Percentiles rank a stretch among this genome's conserved stretches.
These are phyloP conservation scores for Phialocephala subalpina DNA, from an alignment of 2,329 filamentous ascomycete genomes.

Conservation along the genomic window DNA sequence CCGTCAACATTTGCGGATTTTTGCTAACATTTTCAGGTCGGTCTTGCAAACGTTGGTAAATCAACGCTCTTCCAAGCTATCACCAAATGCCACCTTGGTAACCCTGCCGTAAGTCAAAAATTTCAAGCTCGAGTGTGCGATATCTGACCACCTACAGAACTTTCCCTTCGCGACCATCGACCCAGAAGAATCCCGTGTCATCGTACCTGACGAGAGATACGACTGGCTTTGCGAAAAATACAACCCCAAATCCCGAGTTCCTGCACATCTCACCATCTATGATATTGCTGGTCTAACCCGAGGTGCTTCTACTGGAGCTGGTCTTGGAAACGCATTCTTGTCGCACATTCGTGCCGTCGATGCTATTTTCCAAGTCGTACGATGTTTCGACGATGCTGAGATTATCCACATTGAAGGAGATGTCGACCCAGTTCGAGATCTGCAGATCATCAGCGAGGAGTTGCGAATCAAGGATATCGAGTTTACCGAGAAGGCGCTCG, in stretches of 20 bases:
- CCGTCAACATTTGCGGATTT: background rate
- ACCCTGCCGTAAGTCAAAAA: slow-evolving; percentile 80
- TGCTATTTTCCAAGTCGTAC: slow-evolving; percentile 96
- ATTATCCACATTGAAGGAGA: slow-evolving; percentile 99
- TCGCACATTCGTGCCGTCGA: slow-evolving; percentile 98
- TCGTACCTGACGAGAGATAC: slow-evolving; percentile 95
- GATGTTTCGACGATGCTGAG: slow-evolving; percentile 98
- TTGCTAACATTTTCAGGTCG: slow-evolving; percentile 69
- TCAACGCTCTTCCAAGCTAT: slow-evolving; percentile 99
- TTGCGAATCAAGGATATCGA: slow-evolving; percentile 98
- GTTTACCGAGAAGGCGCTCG: slow-evolving; percentile 95
- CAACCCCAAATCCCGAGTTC: slow-evolving; percentile 96
- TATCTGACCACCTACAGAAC: slow-evolving; percentile 64
- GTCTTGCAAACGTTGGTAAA: slow-evolving; percentile 98
- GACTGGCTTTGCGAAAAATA: slow-evolving; percentile 97
- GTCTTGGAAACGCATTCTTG: slow-evolving; percentile 97
- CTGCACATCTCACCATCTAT: slow-evolving; percentile 96
- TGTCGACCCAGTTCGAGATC: slow-evolving; percentile 91
- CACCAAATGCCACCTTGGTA: slow-evolving; percentile 96
- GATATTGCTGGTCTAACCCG: slow-evolving; percentile 97
- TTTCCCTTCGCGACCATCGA: slow-evolving; percentile 99
- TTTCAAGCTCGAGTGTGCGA: slow-evolving; percentile 38
- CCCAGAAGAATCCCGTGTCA: slow-evolving; percentile 95
- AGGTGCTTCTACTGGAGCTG: slow-evolving; percentile 95
- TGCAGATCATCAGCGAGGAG: slow-evolving; percentile 97